Evolutionary conservation across 208 protist species (phyloP).

Genomic region (Phytomonas francai): DNA sequence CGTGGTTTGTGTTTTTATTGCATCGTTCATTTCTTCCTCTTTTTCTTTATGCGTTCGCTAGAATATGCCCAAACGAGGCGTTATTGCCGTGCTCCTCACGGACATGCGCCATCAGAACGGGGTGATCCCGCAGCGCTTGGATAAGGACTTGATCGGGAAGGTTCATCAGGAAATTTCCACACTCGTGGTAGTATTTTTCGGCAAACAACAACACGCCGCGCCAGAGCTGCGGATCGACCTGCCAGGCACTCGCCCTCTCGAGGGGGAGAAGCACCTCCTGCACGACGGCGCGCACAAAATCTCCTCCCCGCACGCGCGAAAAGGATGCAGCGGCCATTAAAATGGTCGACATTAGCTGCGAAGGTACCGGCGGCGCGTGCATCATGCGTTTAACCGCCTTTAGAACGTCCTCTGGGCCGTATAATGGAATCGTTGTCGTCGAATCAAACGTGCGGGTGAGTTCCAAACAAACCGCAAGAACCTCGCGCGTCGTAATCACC

Average conservation of each 20-base stretch:
- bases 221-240: conserved; percentile 61
- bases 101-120: conserved; percentile 40
- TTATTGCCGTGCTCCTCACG: conserved; percentile 72
- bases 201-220: conserved; percentile 57
- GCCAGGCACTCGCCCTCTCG: conserved; percentile 41
- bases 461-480: conserved; percentile 48
- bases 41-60: conserved; percentile 35
- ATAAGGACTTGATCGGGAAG: conserved; percentile 67
- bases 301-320: conserved; percentile 17
- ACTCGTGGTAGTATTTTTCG: conserved; percentile 64
- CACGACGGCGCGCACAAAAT: conserved; percentile 51
- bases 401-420: conserved; percentile 50
- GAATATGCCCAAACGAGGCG: conserved; percentile 61
- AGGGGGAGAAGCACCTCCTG: conserved; percentile 48
- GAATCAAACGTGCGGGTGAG: conserved; percentile 50
- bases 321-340: conserved; percentile 30
- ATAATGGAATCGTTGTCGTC: conserved; percentile 26
- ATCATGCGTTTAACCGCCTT: conserved; percentile 39
- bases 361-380: conserved; percentile 39
- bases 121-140: conserved; percentile 40
- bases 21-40: neutral
- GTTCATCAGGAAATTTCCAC: conserved; percentile 62
- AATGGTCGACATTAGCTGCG: conserved; percentile 76
- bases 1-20: too few species aligned
- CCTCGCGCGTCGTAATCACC: conserved; percentile 46